A percentile compares a stretch with the other conserved stretches of the same genome.
Conservation (phyloP, 805 yeast genomes). For the Kodamaea leandrae region DNA sequence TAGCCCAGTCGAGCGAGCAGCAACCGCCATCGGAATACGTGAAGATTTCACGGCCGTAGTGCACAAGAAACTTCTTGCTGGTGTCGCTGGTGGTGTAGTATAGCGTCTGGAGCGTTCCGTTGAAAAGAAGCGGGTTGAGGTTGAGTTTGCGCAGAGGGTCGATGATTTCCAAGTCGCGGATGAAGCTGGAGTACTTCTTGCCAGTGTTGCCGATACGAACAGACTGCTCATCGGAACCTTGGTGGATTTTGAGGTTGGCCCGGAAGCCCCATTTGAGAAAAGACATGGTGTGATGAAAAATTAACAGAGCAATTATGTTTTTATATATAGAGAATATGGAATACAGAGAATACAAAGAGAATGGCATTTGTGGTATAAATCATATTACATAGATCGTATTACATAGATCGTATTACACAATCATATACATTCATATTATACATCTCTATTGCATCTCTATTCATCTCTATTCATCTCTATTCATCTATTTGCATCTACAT, state of each 20-base stretch:
- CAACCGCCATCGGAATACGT: slow-evolving; percentile 64
- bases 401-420: not conserved
- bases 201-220: slow-evolving; percentile 10
- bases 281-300: slow-evolving; percentile 9
- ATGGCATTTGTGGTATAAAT: not conserved
- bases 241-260: slow-evolving; percentile 28
- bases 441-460: no score
- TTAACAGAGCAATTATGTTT: not conserved
- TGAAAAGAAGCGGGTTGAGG: slow-evolving; percentile 61
- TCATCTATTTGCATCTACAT: no score
- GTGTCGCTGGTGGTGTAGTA: slow-evolving; percentile 58
- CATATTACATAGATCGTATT: not conserved
- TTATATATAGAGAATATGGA: no score
- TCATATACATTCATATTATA: no score
- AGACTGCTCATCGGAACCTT: slow-evolving; percentile 18
- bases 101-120: slow-evolving; percentile 77
- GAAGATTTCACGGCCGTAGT: slow-evolving; percentile 71
- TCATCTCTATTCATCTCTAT: no score
- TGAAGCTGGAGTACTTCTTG: slow-evolving; percentile 11
- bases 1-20: slow-evolving; percentile 72
- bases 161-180: slow-evolving; percentile 15
- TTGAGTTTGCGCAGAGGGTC: slow-evolving; percentile 39
- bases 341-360: no score
- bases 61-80: slow-evolving; percentile 51
- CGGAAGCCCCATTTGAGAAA: slow-evolving; percentile 39